Evolutionary conservation across 257 asterid species (phyloP).

Genomic region (Jasminum sambac): DNA sequence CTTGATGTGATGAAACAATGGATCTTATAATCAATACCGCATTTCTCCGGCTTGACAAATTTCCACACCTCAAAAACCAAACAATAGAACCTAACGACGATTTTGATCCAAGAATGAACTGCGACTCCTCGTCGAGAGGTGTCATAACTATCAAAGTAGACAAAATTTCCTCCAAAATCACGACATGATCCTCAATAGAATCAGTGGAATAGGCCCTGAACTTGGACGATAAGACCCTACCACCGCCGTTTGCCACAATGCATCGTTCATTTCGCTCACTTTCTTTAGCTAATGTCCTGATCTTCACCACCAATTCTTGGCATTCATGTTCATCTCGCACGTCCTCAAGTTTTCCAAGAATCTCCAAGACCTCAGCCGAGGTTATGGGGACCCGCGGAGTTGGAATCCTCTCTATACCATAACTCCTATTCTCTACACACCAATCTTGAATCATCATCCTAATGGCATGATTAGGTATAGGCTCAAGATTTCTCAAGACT

Average conservation of each 20-base stretch:
- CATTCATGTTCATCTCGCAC: slow-evolving; percentile 26
- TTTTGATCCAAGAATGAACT: slow-evolving; percentile 31
- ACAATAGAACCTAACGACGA: slow-evolving; percentile 31
- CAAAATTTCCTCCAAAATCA: slow-evolving; percentile 34
- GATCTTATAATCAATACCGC: slow-evolving; percentile 30
- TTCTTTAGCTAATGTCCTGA: slow-evolving; percentile 36
- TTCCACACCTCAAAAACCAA: slow-evolving; percentile 38
- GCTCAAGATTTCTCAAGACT: slow-evolving; percentile 22
- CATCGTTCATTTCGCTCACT: slow-evolving; percentile 49
- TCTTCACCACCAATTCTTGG: slow-evolving; percentile 24
- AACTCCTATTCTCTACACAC: slow-evolving; percentile 46
- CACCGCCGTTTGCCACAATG: slow-evolving; percentile 30
- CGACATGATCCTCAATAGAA: background rate
- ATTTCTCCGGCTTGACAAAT: slow-evolving; percentile 29
- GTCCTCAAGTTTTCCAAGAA: slow-evolving; percentile 21
- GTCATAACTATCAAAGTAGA: slow-evolving; percentile 30
- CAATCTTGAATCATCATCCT: slow-evolving; percentile 54
- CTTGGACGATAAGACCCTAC: slow-evolving; percentile 32
- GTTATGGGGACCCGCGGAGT: slow-evolving; percentile 45
- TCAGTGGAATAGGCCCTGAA: slow-evolving; percentile 36
- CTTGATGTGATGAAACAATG: slow-evolving; percentile 15
- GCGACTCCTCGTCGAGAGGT: slow-evolving; percentile 35
- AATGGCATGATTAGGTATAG: slow-evolving; percentile 39
- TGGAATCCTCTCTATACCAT: slow-evolving; percentile 50
- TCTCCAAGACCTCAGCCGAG: slow-evolving; percentile 33